Percentiles rank a stretch among this genome's conserved stretches.
phyloP scores from a whole-genome alignment of 257 asterid species.

The Oldenlandia corymbosa region DNA sequence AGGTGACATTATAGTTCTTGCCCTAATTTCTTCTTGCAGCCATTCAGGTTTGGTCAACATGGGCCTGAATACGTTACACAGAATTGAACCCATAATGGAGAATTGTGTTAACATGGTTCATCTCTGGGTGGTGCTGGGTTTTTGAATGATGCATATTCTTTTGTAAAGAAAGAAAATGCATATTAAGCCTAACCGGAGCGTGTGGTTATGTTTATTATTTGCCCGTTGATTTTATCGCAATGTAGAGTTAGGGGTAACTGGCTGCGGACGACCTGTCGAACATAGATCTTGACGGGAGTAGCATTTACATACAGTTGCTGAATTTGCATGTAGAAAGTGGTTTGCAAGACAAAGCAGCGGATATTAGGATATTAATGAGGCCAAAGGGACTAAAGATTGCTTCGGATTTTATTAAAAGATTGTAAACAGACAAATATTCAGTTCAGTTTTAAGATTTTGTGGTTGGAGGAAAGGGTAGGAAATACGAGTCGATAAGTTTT shows the following conservation, averaged over 20 bases:
- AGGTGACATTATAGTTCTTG: constrained; percentile 66
- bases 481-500: too few species aligned
- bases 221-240: constrained; percentile 65
- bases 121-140: constrained; percentile 65
- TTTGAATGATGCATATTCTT: constrained; percentile 44
- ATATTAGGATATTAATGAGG: constrained; percentile 59
- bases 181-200: constrained; percentile 34
- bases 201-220: constrained; percentile 71
- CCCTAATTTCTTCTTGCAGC: constrained; percentile 78
- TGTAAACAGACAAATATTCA: too few species aligned
- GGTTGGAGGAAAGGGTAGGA: too few species aligned
- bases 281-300: constrained; percentile 49
- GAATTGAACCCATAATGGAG: constrained; percentile 53
- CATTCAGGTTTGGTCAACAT: constrained; percentile 60
- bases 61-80: constrained; percentile 46
- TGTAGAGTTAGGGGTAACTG: constrained; percentile 60
- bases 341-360: constrained; percentile 61
- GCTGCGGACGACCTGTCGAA: constrained; percentile 52
- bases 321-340: constrained; percentile 67
- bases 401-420: constrained; percentile 92
- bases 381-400: constrained; percentile 54
- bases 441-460: too few species aligned
- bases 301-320: constrained; percentile 57
- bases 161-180: constrained; percentile 54
- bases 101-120: constrained; percentile 66